Evolutionary conservation across 2,329 filamentous ascomycete genomes (phyloP).

Genomic region (Colletotrichum australisinense): DNA sequence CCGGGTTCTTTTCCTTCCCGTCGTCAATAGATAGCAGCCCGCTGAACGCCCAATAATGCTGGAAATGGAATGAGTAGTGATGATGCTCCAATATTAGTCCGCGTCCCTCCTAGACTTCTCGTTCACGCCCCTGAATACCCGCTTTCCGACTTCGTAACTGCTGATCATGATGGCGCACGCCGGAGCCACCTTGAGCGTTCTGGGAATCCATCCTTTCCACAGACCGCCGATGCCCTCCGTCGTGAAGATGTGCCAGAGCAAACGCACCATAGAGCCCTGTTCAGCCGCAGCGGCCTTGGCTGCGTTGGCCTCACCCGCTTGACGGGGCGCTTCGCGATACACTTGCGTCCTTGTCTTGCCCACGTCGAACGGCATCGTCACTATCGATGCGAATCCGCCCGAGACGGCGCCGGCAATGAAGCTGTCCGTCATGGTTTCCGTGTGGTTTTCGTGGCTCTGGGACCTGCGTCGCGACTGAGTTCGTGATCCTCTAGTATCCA

Average conservation of each 20-base stretch:
- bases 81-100: slow-evolving; percentile 18
- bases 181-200: slow-evolving; percentile 93
- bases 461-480: slow-evolving; percentile 62
- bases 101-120: slow-evolving; percentile 49
- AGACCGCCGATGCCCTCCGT: slow-evolving; percentile 85
- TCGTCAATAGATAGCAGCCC: slow-evolving; percentile 24
- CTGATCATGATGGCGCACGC: slow-evolving; percentile 99
- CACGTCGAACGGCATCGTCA: slow-evolving; percentile 96
- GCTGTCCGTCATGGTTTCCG: slow-evolving; percentile 85
- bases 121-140: slow-evolving; percentile 83
- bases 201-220: slow-evolving; percentile 91
- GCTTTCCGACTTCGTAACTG: slow-evolving; percentile 96
- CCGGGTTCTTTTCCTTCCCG: slow-evolving; percentile 1
- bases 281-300: slow-evolving; percentile 68
- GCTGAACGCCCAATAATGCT: slow-evolving; percentile 35
- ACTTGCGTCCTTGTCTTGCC: slow-evolving; percentile 97
- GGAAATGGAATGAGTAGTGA: slow-evolving; percentile 11
- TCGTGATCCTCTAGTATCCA: slow-evolving; percentile 51
- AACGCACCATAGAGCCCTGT: slow-evolving; percentile 80
- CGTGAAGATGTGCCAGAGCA: slow-evolving; percentile 91
- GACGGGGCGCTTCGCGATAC: slow-evolving; percentile 65
- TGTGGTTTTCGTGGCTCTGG: slow-evolving; percentile 76
- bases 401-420: slow-evolving; percentile 88
- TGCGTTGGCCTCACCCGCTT: slow-evolving; percentile 46
- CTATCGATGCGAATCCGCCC: slow-evolving; percentile 85